Evolutionary conservation across 148 eudicot species (phyloP).

Genomic region (Suaeda aralocaspica): DNA sequence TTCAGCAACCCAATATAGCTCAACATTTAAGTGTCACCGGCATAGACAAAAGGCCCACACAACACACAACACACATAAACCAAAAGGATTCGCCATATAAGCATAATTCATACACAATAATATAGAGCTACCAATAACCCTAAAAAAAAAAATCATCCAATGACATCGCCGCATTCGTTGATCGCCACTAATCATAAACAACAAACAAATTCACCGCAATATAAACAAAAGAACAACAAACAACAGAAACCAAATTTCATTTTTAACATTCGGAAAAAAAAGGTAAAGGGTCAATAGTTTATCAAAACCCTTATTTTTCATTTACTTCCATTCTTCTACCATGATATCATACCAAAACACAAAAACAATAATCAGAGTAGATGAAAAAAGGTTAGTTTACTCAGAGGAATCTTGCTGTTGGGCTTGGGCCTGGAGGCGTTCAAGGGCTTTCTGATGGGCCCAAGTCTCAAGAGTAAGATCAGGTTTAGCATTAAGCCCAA

Average conservation of each 20-base stretch:
- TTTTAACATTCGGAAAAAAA: not conserved
- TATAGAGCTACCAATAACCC: not conserved
- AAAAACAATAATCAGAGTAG: not conserved
- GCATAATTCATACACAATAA: not conserved
- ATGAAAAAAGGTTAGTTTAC: slow-evolving; percentile 29
- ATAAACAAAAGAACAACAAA: not conserved
- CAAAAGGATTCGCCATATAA: not conserved
- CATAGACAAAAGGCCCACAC: no score
- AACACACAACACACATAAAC: no score
- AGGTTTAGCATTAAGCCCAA: slow-evolving; percentile 87
- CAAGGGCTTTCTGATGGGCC: slow-evolving; percentile 94
- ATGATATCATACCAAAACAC: not conserved
- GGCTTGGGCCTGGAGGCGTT: slow-evolving; percentile 58
- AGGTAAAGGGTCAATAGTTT: slow-evolving; percentile 8
- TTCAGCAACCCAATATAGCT: no score
- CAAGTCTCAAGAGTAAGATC: slow-evolving; percentile 95
- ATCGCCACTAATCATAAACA: not conserved
- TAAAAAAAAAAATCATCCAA: not conserved
- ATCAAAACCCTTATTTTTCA: slow-evolving; percentile 22
- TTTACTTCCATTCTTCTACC: not conserved
- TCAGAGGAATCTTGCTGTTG: slow-evolving; percentile 27
- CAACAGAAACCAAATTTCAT: not conserved
- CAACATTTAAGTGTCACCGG: not conserved
- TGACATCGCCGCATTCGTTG: not conserved
- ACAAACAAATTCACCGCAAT: not conserved